Conservation (phyloP, 768 basidiomycete genomes). For the Amanita rubescens region DNA sequence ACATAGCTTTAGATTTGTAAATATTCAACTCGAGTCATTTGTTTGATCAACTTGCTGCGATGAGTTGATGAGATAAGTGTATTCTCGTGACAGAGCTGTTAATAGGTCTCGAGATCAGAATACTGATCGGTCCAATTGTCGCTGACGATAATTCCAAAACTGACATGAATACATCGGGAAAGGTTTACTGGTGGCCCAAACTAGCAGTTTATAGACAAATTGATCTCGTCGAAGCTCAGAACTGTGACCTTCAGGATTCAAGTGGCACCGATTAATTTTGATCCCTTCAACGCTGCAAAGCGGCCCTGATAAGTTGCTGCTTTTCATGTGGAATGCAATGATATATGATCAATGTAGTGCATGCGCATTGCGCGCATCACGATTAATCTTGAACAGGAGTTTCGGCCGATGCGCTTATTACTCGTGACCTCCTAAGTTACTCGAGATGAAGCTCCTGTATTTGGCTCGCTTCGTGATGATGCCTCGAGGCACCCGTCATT, state of each 20-base stretch:
- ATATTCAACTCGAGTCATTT: background rate
- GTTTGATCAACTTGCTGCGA: background rate
- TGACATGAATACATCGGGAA: background rate
- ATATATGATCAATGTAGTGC: background rate
- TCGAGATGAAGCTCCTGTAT: background rate
- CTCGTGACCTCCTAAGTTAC: background rate
- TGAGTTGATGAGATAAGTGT: background rate
- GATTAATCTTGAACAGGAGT: background rate
- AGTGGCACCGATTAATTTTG: background rate
- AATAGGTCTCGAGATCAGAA: background rate
- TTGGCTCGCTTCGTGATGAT: background rate
- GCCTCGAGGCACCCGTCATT: background rate
- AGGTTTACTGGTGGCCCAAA: background rate
- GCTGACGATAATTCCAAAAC: background rate
- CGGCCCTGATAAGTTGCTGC: background rate
- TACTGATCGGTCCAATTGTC: background rate
- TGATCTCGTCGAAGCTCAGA: background rate
- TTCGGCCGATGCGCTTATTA: no score
- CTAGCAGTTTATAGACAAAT: background rate
- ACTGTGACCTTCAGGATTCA: background rate
- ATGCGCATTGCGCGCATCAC: background rate
- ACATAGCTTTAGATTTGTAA: background rate
- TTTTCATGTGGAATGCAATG: background rate
- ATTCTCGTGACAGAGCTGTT: constrained; percentile 1
- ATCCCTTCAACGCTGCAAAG: background rate